These are phyloP conservation scores for Jackrogersella multiformis DNA, from an alignment of 495 filamentous ascomycete genomes.

Conservation along the genomic window DNA sequence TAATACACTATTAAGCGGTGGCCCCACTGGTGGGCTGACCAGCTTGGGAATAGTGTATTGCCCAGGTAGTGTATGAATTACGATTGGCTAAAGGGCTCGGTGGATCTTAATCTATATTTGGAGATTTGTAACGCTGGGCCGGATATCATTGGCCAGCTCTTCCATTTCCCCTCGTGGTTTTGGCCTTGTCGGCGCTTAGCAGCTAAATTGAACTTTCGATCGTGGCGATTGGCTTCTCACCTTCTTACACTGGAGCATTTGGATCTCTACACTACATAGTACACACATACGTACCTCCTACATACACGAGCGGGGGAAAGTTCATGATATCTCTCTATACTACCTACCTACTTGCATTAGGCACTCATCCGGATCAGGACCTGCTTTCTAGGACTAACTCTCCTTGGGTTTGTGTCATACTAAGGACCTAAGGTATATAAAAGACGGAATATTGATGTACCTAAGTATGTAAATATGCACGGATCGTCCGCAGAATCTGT, in stretches of 20 bases:
- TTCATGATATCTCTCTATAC: conserved; percentile 24
- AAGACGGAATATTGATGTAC: conserved; percentile 1
- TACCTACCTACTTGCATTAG: no score
- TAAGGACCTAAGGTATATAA: no score
- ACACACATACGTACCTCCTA: no score
- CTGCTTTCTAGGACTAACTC: no score
- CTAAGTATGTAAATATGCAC: conserved; percentile 30
- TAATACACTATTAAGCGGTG: no score
- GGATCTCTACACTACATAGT: no score
- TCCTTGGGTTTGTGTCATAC: not conserved
- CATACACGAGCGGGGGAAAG: conserved; percentile 19
- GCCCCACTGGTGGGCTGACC: conserved; percentile 20
- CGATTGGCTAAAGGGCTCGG: conserved; percentile 21
- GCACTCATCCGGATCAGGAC: no score
- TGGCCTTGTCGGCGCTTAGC: conserved; percentile 37
- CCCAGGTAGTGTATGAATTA: no score
- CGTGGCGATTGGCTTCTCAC: conserved; percentile 15
- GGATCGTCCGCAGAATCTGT: conserved; percentile 31
- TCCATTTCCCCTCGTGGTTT: conserved; percentile 29
- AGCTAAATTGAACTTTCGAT: conserved; percentile 18
- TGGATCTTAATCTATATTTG: conserved; percentile 31
- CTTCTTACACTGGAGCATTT: conserved; percentile 15
- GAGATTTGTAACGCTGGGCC: conserved; percentile 14
- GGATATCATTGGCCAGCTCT: conserved; percentile 14
- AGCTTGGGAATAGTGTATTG: conserved; percentile 30